phyloP scores from a whole-genome alignment of 169 alveolate genomes.

The Eimeria tenella region DNA sequence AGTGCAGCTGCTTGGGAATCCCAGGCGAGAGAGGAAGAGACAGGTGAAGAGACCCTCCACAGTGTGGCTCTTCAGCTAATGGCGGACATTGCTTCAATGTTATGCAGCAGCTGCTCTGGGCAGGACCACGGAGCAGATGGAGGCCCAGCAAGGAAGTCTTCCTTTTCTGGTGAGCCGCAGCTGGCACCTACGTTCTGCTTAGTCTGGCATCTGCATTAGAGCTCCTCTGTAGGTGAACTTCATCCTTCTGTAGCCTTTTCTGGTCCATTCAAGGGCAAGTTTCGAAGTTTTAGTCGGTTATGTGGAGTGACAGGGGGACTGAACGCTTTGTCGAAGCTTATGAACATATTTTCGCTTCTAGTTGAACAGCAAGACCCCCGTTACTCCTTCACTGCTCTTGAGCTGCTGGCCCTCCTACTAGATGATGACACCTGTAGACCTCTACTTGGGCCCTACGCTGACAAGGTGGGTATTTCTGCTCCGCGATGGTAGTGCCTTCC shows the following conservation, averaged over 20 bases:
- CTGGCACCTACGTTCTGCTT: neutral
- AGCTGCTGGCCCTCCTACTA: constrained; percentile 47
- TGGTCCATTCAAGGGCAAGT: neutral
- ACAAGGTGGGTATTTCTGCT: neutral
- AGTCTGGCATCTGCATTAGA: neutral
- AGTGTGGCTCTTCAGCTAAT: constrained; percentile 52
- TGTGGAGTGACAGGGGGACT: constrained; percentile 33
- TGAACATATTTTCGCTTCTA: constrained; percentile 37
- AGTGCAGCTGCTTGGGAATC: constrained; percentile 42
- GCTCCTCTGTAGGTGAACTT: neutral
- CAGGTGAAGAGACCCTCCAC: constrained; percentile 47
- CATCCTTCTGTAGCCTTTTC: neutral
- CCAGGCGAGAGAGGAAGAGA: constrained; percentile 70
- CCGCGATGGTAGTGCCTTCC: neutral
- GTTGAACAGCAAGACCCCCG: constrained; percentile 53
- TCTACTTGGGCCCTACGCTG: constrained; percentile 25
- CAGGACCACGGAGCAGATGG: constrained; percentile 24
- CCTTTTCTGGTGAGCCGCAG: constrained; percentile 42
- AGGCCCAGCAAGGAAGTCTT: neutral
- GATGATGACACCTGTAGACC: constrained; percentile 65
- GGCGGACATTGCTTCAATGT: constrained; percentile 37
- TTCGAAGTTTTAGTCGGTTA: too few species aligned
- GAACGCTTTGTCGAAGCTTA: constrained; percentile 20
- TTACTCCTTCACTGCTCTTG: constrained; percentile 62
- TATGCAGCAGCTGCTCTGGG: neutral